Percentiles rank a stretch among this genome's conserved stretches.
Conservation (phyloP, 176 grass and related monocot genomes). For the Thinopyrum elongatum region DNA sequence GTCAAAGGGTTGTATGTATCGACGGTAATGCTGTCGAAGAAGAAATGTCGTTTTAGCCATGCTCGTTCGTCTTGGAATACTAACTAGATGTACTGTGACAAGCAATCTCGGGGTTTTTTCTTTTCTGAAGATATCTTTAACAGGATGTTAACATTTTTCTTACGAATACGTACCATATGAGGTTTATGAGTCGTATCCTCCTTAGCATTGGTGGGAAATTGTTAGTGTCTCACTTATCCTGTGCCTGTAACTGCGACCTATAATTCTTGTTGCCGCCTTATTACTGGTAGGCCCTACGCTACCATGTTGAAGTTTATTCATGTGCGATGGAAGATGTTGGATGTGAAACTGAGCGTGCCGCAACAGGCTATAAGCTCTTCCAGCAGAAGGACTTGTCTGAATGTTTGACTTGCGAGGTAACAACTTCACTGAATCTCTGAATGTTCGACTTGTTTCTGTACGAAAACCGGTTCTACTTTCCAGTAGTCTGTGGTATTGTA, state of each 20-base stretch:
- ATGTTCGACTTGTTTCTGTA: too few species aligned
- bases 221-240: neutral
- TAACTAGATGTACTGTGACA: neutral
- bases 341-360: constrained; percentile 32
- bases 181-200: too few species aligned
- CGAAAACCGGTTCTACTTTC: too few species aligned
- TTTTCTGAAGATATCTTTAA: neutral
- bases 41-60: neutral
- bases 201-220: neutral
- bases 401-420: constrained; percentile 49
- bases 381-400: constrained; percentile 46
- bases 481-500: too few species aligned
- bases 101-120: neutral
- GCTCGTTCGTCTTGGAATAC: neutral
- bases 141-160: neutral
- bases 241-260: neutral
- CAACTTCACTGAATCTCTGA: constrained; percentile 33
- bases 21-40: neutral
- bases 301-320: constrained; percentile 41
- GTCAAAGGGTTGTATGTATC: too few species aligned
- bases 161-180: too few species aligned
- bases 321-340: constrained; percentile 43
- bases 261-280: constrained; percentile 29
- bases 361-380: constrained; percentile 47
- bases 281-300: constrained; percentile 48